Conservation (phyloP, 306 rosid species). For the Pterocarpus macrocarpus region DNA sequence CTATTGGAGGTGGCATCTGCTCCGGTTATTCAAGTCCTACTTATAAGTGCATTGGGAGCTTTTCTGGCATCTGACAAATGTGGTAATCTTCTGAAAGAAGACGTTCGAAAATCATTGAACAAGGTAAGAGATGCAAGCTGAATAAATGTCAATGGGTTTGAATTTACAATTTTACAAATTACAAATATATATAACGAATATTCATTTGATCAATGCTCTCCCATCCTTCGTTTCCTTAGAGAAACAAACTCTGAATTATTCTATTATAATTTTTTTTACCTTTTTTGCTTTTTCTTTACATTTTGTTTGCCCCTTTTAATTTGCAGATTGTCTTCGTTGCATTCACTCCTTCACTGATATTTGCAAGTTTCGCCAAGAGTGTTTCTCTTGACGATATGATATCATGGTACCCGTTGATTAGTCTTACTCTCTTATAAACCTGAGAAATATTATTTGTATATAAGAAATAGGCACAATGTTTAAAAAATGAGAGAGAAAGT, state of each 20-base stretch:
- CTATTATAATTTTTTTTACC: background rate
- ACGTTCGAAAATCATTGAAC: conserved; percentile 67
- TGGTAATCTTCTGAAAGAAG: conserved; percentile 64
- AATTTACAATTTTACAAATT: background rate
- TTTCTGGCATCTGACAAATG: conserved; percentile 63
- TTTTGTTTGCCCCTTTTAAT: conserved; percentile 1
- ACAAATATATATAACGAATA: background rate
- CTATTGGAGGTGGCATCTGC: conserved; percentile 69
- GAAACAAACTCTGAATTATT: background rate
- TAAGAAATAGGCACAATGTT: too few species aligned
- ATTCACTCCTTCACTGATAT: conserved; percentile 83
- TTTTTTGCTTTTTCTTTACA: background rate
- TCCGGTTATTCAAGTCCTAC: conserved; percentile 73
- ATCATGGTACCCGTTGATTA: conserved; percentile 66
- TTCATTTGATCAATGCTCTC: background rate
- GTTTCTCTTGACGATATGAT: conserved; percentile 76
- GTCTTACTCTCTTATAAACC: background rate
- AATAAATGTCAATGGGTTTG: background rate
- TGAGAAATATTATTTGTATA: too few species aligned
- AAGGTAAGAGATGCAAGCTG: conserved; percentile 53
- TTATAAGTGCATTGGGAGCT: conserved; percentile 76
- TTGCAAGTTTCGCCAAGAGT: conserved; percentile 70
- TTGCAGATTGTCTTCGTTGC: conserved; percentile 75
- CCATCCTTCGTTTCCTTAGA: background rate
- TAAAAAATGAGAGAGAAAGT: too few species aligned